Base-by-base conservation (phyloP, 176 grass and related monocot species). In the Oryza officinalis region DNA sequence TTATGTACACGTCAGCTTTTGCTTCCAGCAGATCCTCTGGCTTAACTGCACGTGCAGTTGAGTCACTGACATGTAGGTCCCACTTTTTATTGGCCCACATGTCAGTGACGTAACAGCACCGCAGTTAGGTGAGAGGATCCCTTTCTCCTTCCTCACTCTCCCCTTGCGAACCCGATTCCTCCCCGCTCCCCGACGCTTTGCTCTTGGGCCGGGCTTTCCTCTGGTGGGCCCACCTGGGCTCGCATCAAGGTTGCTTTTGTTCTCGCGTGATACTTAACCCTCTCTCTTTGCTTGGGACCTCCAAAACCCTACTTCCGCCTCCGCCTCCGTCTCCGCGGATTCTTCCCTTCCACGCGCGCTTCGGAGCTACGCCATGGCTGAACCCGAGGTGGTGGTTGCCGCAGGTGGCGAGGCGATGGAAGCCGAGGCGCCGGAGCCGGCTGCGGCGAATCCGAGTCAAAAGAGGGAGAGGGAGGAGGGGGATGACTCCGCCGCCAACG, bases 401-500 rank as follows among this genome's bases (percentile, higher is more conserved):
- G 84, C 67, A 46, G 44, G 73, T 0, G 69, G 23, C 50, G 15
- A 9, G 63, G 74, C 17, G 8, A 79, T 86, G 84, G 90, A 88
- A 33, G 76, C 73, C 27, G 85, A 86, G 33, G 86, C 27, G 13
- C 11, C 71, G 52, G 84, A 84, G 18, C 50, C 28, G 8, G 50
- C 70, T 6, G 52, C 27, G 41, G 75, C 14, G 82, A 92, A 57
- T 17, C 84, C 84, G 7, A 45, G 61, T 17, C 31, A 32, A 65
- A 70, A 92, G 79, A 79, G 88, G 74, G 88, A 92, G 31, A 27
- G 85, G 75, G 85, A 81, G 65, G 76, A 83, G 8, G 40, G 18
- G 33, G 38, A 57, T 12, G 83, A 89, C 41, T 65, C 88, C 84
- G 47, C 44, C n/a, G 57, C 57, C 20, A 65, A 20, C 18, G 69